Base-by-base conservation (phyloP, 2,329 filamentous ascomycete genomes). In the Calycina herbarum region DNA sequence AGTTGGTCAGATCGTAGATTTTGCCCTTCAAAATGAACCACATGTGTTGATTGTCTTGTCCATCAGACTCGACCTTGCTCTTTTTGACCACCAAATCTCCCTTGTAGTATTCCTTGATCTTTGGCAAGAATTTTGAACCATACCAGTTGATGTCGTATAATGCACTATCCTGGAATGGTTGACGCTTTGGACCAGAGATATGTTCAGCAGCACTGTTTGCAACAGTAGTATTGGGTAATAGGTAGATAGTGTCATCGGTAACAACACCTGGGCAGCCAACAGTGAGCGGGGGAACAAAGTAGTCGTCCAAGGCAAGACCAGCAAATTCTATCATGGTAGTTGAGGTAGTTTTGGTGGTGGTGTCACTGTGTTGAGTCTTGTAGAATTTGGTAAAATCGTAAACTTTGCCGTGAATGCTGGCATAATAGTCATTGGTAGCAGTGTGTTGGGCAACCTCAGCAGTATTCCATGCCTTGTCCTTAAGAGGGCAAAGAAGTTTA, bases 371-470 rank as follows among this genome's bases (percentile, higher is more conserved):
- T 65, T 96, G 86, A 27, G 85, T 79, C 74, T 85, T 92, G 87
- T 90, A 97, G 77, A 96, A 99, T 64, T 94, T 91, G 62, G 89
- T 86, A 57, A 99, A 87, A 73, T 99, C 95, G 79, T 98, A 99
- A 38, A 98, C 94, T 54, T 88, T 87, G 68, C 95, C 95, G 65
- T 89, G 90, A 70, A 96, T 88, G 72, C 91, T 93, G 73, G 98
- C 94, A 80, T 85, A 99, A 76, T 89, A 97, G 75, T 97, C 91
- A 64, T 88, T 83, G 6, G 83, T 80, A n/a, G 87, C 90, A 71
- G 86, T 82, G 73, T 97, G 94, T 45, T 80, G 84, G 15, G 79
- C 73, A 6, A 97, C 87, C 76, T 99, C 86, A 11, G 83, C 83
- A 4, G 80, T 76, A 62, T 87, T 88, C 93, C 93, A 99, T 2